Percentiles rank a stretch among this genome's conserved stretches.
Conservation (phyloP, 1,284 basidiomycete species). For the Leccinum griseonigrum region DNA sequence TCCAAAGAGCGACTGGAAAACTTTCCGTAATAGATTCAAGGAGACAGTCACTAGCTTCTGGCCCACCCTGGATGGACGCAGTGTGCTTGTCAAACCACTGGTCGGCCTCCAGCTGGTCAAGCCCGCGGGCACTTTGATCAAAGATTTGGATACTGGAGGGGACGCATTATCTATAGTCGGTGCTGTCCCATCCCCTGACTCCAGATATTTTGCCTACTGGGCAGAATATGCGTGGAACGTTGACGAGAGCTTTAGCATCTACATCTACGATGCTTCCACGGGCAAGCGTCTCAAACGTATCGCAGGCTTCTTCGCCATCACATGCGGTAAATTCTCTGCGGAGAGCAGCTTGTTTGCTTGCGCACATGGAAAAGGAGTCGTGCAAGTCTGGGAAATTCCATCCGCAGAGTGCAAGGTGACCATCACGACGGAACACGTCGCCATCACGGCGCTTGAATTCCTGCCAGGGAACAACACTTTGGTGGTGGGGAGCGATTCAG, state of each 20-base stretch:
- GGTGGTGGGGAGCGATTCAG: constrained; percentile 18
- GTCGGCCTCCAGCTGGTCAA: constrained; percentile 12
- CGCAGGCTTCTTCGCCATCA: constrained; percentile 18
- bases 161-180: constrained; percentile 7
- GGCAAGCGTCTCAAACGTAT: constrained; percentile 19
- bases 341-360: constrained; percentile 16
- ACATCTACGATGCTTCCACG: constrained; percentile 17
- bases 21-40: constrained; percentile 1
- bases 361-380: constrained; percentile 18
- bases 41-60: constrained; percentile 6
- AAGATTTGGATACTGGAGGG: constrained; percentile 19
- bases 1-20: constrained; percentile 12
- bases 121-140: constrained; percentile 8
- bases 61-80: constrained; percentile 15
- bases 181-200: constrained; percentile 20
- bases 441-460: constrained; percentile 18
- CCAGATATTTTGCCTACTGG: constrained; percentile 23
- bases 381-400: constrained; percentile 23
- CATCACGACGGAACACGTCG: constrained; percentile 12
- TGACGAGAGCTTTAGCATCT: constrained; percentile 17
- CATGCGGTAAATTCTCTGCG: constrained; percentile 14
- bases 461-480: constrained; percentile 13
- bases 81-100: constrained; percentile 13
- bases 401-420: constrained; percentile 11
- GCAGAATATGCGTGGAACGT: constrained; percentile 20